Conservation (phyloP, 768 basidiomycete genomes). For the Auriscalpium orientale region DNA sequence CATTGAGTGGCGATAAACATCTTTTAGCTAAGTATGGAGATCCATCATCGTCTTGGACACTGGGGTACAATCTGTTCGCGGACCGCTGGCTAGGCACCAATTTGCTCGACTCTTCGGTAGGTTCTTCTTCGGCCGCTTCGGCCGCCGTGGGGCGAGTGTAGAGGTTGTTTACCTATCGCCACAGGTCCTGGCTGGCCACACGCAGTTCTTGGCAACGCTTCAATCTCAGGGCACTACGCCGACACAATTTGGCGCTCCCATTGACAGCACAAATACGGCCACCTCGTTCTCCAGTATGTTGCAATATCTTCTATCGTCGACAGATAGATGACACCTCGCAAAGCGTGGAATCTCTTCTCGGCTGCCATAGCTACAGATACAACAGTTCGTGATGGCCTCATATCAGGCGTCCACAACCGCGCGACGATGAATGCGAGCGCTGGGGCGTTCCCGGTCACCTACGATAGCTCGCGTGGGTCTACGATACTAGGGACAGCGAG, state of each 20-base stretch:
- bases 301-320: background rate
- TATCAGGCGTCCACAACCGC: background rate
- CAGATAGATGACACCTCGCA: background rate
- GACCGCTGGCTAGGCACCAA: constrained; percentile 25
- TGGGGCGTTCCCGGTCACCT: background rate
- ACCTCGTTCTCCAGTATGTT: constrained; percentile 6
- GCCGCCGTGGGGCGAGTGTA: background rate
- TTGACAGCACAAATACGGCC: background rate
- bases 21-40: background rate
- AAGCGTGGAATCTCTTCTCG: background rate
- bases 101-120: constrained; percentile 30
- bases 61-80: background rate
- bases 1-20: background rate
- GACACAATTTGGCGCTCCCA: background rate
- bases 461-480: background rate
- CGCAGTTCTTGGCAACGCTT: background rate
- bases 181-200: background rate
- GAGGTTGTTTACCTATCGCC: background rate
- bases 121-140: background rate
- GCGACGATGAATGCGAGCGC: background rate
- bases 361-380: background rate
- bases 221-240: background rate
- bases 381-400: background rate
- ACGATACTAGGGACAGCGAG: background rate
- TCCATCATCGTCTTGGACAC: background rate